Percentiles rank a stretch among this genome's conserved stretches.
phyloP scores from a whole-genome alignment of 2,329 filamentous ascomycete species.

The Colletotrichum eremochloae region DNA sequence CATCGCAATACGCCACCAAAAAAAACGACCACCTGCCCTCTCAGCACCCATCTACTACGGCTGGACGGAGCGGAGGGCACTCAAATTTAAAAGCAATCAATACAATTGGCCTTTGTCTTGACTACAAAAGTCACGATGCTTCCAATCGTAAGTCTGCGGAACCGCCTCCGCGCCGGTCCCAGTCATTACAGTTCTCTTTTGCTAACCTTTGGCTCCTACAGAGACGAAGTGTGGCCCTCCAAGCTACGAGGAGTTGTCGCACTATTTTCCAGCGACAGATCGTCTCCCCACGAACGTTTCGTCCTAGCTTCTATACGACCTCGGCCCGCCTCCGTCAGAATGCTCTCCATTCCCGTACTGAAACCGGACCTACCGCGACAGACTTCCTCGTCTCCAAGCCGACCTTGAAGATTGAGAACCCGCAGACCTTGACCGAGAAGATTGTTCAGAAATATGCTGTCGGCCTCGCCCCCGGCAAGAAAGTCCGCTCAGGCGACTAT shows the following conservation, averaged over 20 bases:
- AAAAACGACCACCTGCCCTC: neutral
- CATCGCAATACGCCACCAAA: conserved; percentile 21
- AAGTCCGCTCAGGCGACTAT: conserved; percentile 85
- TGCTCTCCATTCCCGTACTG: conserved; percentile 74
- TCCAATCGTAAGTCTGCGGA: conserved; percentile 33
- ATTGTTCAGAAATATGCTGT: conserved; percentile 87
- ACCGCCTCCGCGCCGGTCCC: neutral
- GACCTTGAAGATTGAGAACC: conserved; percentile 52
- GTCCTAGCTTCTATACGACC: conserved; percentile 30
- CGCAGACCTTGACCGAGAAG: conserved; percentile 92
- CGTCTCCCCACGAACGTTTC: conserved; percentile 24
- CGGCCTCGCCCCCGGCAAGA: conserved; percentile 81
- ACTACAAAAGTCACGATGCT: conserved; percentile 22
- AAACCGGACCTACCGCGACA: conserved; percentile 64
- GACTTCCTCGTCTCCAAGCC: conserved; percentile 66
- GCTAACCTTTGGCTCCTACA: conserved; percentile 24
- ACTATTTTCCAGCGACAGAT: conserved; percentile 62
- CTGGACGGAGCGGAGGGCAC: neutral
- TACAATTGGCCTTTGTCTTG: conserved; percentile 20
- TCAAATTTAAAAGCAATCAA: neutral
- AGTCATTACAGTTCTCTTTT: neutral
- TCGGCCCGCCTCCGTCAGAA: conserved; percentile 55
- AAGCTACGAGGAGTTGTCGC: conserved; percentile 50
- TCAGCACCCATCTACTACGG: neutral
- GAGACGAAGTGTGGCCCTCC: conserved; percentile 49